These are phyloP conservation scores for Tetradesmus obliquus DNA, from an alignment of 139 green algal species.

Conservation along the genomic window DNA sequence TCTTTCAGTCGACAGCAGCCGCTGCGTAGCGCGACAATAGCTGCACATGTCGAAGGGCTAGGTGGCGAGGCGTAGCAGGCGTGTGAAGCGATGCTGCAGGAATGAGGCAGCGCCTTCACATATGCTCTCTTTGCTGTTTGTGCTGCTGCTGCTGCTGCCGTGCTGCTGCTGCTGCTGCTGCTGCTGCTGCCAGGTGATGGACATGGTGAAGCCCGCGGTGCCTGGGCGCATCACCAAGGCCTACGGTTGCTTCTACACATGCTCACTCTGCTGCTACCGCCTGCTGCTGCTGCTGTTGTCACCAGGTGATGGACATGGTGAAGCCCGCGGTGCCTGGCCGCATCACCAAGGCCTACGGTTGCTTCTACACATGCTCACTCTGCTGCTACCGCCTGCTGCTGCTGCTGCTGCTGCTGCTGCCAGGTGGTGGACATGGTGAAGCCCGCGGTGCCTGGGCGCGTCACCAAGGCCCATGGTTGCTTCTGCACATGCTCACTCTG, in stretches of 20 bases:
- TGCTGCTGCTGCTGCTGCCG: too few relatives aligned
- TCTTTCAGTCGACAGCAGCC: too few relatives aligned
- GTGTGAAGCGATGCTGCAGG: too few relatives aligned
- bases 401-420: neutral
- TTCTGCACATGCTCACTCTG: too few relatives aligned
- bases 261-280: neutral
- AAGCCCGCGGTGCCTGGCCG: slow-evolving; percentile 39
- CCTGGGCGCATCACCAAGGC: slow-evolving; percentile 19
- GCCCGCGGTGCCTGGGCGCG: slow-evolving; percentile 41
- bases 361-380: neutral
- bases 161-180: neutral
- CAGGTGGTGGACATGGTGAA: slow-evolving; percentile 59
- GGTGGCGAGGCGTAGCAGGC: too few relatives aligned
- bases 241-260: too few relatives aligned
- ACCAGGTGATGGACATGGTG: slow-evolving; percentile 58
- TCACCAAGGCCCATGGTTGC: slow-evolving; percentile 38
- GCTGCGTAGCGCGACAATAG: too few relatives aligned
- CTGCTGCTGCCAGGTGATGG: slow-evolving; percentile 38
- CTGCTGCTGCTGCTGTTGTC: neutral
- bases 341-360: slow-evolving; percentile 49
- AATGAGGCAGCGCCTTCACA: too few relatives aligned
- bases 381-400: neutral
- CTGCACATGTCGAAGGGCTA: too few relatives aligned
- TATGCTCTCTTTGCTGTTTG: neutral
- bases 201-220: slow-evolving; percentile 54